Conservation (phyloP, 2,329 filamentous ascomycete species). For the Teratosphaeria viscida region DNA sequence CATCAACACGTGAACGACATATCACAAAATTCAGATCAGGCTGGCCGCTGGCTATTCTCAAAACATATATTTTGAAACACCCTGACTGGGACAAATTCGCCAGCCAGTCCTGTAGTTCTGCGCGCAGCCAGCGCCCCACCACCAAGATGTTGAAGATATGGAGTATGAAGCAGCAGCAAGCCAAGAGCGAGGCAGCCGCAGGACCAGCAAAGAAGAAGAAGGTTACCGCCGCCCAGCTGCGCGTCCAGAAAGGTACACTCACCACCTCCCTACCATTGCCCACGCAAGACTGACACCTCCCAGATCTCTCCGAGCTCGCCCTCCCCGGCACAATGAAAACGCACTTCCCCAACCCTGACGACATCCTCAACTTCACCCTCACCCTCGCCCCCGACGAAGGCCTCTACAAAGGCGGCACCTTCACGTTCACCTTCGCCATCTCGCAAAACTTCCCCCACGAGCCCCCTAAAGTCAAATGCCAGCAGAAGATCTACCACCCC, state of each 20-base stretch:
- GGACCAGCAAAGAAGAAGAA: slow-evolving; percentile 85
- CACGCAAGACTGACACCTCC: neutral
- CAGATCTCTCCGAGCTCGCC: slow-evolving; percentile 72
- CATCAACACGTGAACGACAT: neutral
- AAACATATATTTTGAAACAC: neutral
- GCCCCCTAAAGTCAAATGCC: slow-evolving; percentile 92
- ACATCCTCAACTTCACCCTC: slow-evolving; percentile 75
- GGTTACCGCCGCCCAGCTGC: slow-evolving; percentile 88
- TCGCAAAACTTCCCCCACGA: slow-evolving; percentile 95
- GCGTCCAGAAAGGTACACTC: slow-evolving; percentile 78
- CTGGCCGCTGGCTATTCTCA: neutral
- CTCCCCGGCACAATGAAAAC: slow-evolving; percentile 72
- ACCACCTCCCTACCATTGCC: neutral
- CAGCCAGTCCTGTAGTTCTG: neutral
- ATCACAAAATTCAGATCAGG: neutral
- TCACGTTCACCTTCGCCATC: slow-evolving; percentile 85
- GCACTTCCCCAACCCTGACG: slow-evolving; percentile 70
- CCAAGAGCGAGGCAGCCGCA: slow-evolving; percentile 78
- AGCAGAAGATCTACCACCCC: slow-evolving; percentile 97
- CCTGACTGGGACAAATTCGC: neutral
- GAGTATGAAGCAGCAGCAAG: slow-evolving; percentile 95
- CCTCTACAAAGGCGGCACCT: slow-evolving; percentile 78
- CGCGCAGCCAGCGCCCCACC: slow-evolving; percentile 1
- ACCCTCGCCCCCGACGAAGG: slow-evolving; percentile 77
- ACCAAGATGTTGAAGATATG: slow-evolving; percentile 94